Evolutionary conservation across 2,329 filamentous ascomycete species (phyloP).

Genomic region (Beauveria scarabaeidicola): DNA sequence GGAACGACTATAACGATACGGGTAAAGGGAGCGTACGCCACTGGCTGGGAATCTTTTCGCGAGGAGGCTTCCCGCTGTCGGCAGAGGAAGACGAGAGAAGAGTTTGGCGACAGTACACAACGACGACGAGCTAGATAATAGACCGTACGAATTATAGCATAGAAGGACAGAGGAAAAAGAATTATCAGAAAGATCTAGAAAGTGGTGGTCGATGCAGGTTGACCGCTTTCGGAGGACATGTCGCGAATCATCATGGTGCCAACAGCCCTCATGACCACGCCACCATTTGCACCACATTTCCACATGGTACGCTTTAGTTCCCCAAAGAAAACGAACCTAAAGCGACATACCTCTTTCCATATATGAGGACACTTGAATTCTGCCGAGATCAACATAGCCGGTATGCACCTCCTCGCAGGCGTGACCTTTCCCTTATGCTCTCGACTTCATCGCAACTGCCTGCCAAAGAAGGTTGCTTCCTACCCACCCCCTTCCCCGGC

Average conservation of each 20-base stretch:
- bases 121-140: not conserved
- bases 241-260: not conserved
- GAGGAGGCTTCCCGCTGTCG: slow-evolving; percentile 20
- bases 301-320: not conserved
- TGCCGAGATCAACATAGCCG: not conserved
- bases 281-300: not conserved
- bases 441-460: not conserved
- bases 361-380: not conserved
- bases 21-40: slow-evolving; percentile 42
- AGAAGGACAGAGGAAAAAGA: not conserved
- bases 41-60: slow-evolving; percentile 58
- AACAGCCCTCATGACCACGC: not conserved
- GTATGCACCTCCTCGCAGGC: not conserved
- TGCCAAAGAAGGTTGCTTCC: not conserved
- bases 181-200: not conserved
- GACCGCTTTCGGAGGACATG: not conserved
- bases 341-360: not conserved
- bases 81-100: not conserved
- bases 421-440: not conserved
- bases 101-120: not conserved
- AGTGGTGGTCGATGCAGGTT: not conserved
- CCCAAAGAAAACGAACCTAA: not conserved
- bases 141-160: not conserved
- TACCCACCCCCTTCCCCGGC: not conserved
- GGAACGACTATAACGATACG: slow-evolving; percentile 30